Evolutionary conservation across 177 flowering plant genomes (phyloP).

Genomic region (Telopea speciosissima): DNA sequence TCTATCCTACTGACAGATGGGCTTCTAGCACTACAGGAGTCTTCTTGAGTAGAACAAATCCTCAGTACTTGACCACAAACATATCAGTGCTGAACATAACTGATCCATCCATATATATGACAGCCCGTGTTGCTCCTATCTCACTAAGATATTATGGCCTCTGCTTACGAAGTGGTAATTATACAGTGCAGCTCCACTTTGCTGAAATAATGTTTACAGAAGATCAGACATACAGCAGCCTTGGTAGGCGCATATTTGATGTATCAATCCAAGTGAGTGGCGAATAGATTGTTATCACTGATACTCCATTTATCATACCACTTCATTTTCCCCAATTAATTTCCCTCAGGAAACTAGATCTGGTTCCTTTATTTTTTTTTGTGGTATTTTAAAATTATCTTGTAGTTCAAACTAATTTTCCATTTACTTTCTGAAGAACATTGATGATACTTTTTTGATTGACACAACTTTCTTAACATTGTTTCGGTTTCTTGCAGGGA

Average conservation of each 20-base stretch:
- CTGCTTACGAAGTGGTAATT: conserved; percentile 67
- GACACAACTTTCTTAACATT: not conserved
- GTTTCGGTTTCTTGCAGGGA: conserved; percentile 40
- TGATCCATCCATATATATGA: conserved; percentile 31
- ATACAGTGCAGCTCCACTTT: conserved; percentile 77
- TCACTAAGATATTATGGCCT: conserved; percentile 88
- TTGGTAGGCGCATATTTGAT: conserved; percentile 80
- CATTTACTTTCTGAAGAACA: not conserved
- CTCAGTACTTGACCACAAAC: conserved; percentile 24
- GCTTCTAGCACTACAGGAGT: conserved; percentile 71
- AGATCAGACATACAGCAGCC: conserved; percentile 41
- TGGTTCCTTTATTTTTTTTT: not conserved
- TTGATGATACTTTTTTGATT: not conserved
- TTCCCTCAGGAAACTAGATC: not conserved
- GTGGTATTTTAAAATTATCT: not conserved
- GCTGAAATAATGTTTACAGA: conserved; percentile 70
- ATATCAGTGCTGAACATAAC: conserved; percentile 19
- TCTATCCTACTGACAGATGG: conserved; percentile 37
- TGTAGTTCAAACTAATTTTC: not conserved
- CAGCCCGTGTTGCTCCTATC: conserved; percentile 69
- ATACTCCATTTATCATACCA: not conserved
- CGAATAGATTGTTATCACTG: not conserved
- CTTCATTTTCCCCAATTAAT: not conserved
- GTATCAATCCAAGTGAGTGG: conserved; percentile 70
- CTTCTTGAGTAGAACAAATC: conserved; percentile 23